These are phyloP conservation scores for Aspergillus mulundensis DNA, from an alignment of 495 filamentous ascomycete genomes.

Conservation along the genomic window DNA sequence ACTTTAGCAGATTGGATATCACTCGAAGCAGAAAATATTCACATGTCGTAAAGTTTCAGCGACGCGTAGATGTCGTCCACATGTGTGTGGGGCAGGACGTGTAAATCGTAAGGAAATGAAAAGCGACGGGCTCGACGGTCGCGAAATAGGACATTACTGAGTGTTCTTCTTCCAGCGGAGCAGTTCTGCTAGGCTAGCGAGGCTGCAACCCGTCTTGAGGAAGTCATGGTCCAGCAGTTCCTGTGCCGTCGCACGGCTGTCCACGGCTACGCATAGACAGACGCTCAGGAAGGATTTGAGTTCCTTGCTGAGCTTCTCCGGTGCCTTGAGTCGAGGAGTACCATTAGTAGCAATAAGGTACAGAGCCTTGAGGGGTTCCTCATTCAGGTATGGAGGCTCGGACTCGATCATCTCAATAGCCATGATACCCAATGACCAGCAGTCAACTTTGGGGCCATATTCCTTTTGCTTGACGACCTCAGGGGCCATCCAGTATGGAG, in stretches of 20 bases:
- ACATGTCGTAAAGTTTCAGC: slow-evolving; percentile 22
- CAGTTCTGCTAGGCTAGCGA: slow-evolving; percentile 77
- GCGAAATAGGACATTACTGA: slow-evolving; percentile 27
- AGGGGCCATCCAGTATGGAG: slow-evolving; percentile 99
- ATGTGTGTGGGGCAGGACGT: slow-evolving; percentile 34
- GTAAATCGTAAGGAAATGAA: slow-evolving; percentile 20
- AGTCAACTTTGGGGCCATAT: slow-evolving; percentile 96
- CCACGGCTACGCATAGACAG: slow-evolving; percentile 93
- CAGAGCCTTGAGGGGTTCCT: slow-evolving; percentile 92
- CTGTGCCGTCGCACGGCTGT: slow-evolving; percentile 83
- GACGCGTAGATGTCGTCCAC: slow-evolving; percentile 32
- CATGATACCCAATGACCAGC: slow-evolving; percentile 99
- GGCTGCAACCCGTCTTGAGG: slow-evolving; percentile 60
- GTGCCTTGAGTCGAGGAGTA: slow-evolving; percentile 93
- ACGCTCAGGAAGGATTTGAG: slow-evolving; percentile 93
- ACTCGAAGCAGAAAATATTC: slow-evolving; percentile 27
- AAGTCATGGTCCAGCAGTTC: slow-evolving; percentile 86
- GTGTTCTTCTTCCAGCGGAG: slow-evolving; percentile 62
- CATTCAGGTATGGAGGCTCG: slow-evolving; percentile 95
- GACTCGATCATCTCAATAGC: slow-evolving; percentile 99
- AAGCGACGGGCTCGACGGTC: slow-evolving; percentile 1
- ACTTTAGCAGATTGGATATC: slow-evolving; percentile 15
- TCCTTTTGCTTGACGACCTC: slow-evolving; percentile 99
- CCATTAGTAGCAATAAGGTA: slow-evolving; percentile 98
- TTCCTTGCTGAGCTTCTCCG: slow-evolving; percentile 93